These are phyloP conservation scores for Pinus taeda DNA, from an alignment of 75 land plant genomes.

Conservation along the genomic window DNA sequence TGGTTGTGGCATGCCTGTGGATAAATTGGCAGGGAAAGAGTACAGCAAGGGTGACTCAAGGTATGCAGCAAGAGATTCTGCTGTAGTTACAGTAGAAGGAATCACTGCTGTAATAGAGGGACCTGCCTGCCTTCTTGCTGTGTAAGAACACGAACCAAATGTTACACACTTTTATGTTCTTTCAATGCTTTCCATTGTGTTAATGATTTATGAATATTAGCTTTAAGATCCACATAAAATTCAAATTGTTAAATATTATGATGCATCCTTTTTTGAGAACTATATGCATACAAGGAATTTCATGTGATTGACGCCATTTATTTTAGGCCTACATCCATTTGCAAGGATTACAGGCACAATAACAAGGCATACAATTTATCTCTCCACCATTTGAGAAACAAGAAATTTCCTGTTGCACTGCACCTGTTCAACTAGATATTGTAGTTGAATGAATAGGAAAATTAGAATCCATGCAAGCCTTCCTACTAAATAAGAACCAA, in stretches of 20 bases:
- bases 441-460: not conserved
- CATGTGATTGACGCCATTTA: not conserved
- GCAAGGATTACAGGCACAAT: not conserved
- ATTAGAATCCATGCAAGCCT: not conserved
- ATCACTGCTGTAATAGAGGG: constrained; percentile 81
- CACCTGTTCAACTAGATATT: not conserved
- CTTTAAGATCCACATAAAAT: constrained; percentile 1
- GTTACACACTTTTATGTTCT: not conserved
- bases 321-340: not conserved
- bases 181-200: not conserved
- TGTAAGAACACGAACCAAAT: constrained; percentile 38
- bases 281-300: not conserved
- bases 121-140: constrained; percentile 78
- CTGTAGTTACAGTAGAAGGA: constrained; percentile 75
- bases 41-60: constrained; percentile 97
- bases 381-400: not conserved
- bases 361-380: too few relatives aligned
- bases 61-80: constrained; percentile 78
- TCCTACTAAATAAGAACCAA: not conserved
- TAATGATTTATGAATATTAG: not conserved
- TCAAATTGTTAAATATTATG: not conserved
- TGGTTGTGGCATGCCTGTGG: not conserved
- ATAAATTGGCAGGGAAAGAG: constrained; percentile 82
- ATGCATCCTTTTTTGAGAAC: not conserved
- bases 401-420: not conserved